A percentile compares a stretch with the other conserved stretches of the same genome.
Evolutionary conservation across 306 rosid genomes (phyloP).

Genomic region (Vigna trinervia): DNA sequence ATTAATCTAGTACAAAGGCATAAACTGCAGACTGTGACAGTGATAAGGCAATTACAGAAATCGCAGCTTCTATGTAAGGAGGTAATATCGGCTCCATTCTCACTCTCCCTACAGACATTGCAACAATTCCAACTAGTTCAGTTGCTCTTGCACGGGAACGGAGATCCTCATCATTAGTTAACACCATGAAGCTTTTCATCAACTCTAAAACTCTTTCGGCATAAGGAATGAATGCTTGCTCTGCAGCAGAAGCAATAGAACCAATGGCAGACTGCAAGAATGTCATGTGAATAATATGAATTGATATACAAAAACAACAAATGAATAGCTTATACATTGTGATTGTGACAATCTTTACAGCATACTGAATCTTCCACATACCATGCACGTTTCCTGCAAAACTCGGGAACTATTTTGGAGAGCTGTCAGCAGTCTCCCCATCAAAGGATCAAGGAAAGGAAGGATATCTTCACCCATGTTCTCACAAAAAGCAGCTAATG

Average conservation of each 20-base stretch:
- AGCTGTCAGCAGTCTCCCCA: conserved; percentile 82
- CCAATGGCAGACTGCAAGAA: conserved; percentile 95
- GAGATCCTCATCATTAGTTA: conserved; percentile 91
- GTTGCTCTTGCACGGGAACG: conserved; percentile 97
- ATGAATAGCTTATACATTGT: conserved; percentile 4
- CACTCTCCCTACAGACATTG: conserved; percentile 90
- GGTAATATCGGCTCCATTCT: conserved; percentile 94
- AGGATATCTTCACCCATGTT: conserved; percentile 98
- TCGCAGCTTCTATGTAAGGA: conserved; percentile 93
- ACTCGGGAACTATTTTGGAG: conserved; percentile 84
- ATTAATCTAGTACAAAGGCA: conserved; percentile 30
- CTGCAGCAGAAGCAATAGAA: conserved; percentile 96
- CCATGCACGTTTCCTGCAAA: conserved; percentile 99
- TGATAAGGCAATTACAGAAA: conserved; percentile 67
- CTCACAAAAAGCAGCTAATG: conserved; percentile 98
- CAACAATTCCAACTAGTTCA: conserved; percentile 97
- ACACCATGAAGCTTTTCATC: conserved; percentile 94
- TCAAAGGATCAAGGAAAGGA: conserved; percentile 93
- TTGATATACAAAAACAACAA: conserved; percentile 39
- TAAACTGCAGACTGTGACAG: conserved; percentile 26
- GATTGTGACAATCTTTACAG: conserved; percentile 35
- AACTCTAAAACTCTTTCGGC: conserved; percentile 96
- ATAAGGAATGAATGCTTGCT: conserved; percentile 92
- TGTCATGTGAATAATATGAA: conserved; percentile 31
- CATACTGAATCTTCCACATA: conserved; percentile 48